Base-by-base conservation (phyloP, 1,139 yeast species). In the Taiozyma onychis region DNA sequence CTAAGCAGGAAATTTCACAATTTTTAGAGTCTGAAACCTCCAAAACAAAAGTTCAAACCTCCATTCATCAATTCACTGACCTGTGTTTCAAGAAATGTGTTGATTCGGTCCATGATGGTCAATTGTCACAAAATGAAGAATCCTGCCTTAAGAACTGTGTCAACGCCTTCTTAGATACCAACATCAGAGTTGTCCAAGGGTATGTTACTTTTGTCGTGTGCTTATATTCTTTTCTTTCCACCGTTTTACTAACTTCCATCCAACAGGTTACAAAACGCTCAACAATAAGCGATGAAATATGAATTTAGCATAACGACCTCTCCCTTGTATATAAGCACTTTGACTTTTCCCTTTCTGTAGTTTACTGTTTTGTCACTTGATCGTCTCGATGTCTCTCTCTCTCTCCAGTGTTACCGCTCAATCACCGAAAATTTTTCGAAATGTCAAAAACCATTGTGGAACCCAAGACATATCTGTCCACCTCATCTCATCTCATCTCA, bases 21-120 rank as follows among this genome's bases (percentile, higher is more conserved):
- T 90, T 88, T 72, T 74, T 90, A 48, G 95, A 89, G 64, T 72
- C 85, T 13, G 97, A 91, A 70, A 85, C 87, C 65, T 81, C 95
- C 56, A 88, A 88, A 71, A 84, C 95, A 51, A 88, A 89, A 71
- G 89, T 91, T 30, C 97, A 89, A 71, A 77, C 81, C 75, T 80
- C 95, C 39, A 85, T 89, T 55, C 95, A 89, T 66, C 81, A 77
- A 64, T 89, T 88, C 75, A 90, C 97, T 41, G 91, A 89, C 65
- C 76, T 85, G 76, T 91, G 98, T 68, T 91, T 89, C 75, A 87
- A 85, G 67, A 87, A 88, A 71, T 91, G 98, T 67, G 77, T 89
- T 53, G 72, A 78, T 46, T 72, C 78, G 18, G 77, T 84, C 50
- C 73, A 75, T 49, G 71, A 76, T 48, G 78, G 78, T 43, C 72